A percentile compares a stretch with the other conserved stretches of the same genome.
Conservation (phyloP, 768 basidiomycete genomes). For the Rhizopogon roseolus region DNA sequence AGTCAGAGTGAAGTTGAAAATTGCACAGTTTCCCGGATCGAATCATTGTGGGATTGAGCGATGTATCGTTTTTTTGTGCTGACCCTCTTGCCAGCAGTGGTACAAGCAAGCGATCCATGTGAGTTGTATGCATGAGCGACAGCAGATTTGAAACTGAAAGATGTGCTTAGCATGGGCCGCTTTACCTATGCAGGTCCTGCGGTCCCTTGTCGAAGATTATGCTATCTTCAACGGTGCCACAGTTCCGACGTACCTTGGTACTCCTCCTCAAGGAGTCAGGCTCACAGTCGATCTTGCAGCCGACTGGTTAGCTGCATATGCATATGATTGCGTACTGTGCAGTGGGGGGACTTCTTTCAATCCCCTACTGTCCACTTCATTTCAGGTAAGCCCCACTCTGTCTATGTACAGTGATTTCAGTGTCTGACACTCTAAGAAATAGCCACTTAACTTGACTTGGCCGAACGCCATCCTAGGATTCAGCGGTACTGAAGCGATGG, state of each 20-base stretch:
- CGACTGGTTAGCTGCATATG: conserved; percentile 11
- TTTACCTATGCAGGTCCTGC: conserved; percentile 17
- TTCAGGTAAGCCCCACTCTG: conserved; percentile 12
- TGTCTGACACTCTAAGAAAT: neutral
- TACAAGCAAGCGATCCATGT: no score
- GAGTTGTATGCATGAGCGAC: no score
- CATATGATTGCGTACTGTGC: conserved; percentile 21
- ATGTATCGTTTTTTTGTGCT: neutral
- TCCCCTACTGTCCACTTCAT: conserved; percentile 17
- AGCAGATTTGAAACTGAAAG: neutral
- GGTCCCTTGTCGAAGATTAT: conserved; percentile 9
- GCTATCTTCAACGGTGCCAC: conserved; percentile 7
- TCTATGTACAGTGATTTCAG: neutral
- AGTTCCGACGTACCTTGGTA: conserved; percentile 17
- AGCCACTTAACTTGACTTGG: conserved; percentile 18
- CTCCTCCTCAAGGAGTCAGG: conserved; percentile 21
- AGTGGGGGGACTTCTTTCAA: conserved; percentile 16
- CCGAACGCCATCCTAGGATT: conserved; percentile 11
- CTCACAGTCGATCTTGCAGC: conserved; percentile 17
- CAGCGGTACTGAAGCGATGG: conserved; percentile 12
- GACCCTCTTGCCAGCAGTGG: no score
- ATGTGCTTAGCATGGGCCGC: conserved; percentile 17
- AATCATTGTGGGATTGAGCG: neutral
- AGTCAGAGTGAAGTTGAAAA: neutral
- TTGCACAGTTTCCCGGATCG: no score